Conservation (phyloP, 306 rosid species). For the Abrus pulchellus region DNA sequence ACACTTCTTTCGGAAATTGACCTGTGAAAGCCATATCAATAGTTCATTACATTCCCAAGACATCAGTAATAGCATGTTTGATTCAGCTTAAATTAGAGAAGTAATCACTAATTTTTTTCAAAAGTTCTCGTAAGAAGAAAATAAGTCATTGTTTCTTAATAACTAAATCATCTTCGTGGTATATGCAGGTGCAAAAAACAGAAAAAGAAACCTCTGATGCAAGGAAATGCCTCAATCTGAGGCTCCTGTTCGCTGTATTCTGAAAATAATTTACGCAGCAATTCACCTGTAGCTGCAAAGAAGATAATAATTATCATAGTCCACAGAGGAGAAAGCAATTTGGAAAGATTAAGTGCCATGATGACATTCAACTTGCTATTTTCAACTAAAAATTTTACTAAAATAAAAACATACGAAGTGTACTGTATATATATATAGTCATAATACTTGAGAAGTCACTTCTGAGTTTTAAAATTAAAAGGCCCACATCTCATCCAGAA, state of each 20-base stretch:
- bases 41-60: constrained; percentile 29
- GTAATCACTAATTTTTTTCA: too few relatives aligned
- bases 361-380: constrained; percentile 23
- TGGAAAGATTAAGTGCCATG: neutral
- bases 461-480: neutral
- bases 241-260: constrained; percentile 59
- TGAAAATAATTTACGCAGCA: constrained; percentile 52
- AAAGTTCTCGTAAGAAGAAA: too few relatives aligned
- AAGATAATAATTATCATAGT: constrained; percentile 25
- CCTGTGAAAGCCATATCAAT: constrained; percentile 60
- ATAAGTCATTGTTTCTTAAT: too few relatives aligned
- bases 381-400: neutral
- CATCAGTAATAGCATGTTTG: neutral
- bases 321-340: constrained; percentile 5
- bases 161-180: neutral
- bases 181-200: neutral
- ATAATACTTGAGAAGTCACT: neutral
- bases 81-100: too few relatives aligned
- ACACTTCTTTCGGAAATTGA: constrained; percentile 47
- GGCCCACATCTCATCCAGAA: neutral
- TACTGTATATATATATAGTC: too few relatives aligned
- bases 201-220: constrained; percentile 66
- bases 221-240: constrained; percentile 61
- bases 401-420: neutral
- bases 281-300: constrained; percentile 64